phyloP scores from a whole-genome alignment of 2,329 filamentous ascomycete species.

The Aspergillus latus region DNA sequence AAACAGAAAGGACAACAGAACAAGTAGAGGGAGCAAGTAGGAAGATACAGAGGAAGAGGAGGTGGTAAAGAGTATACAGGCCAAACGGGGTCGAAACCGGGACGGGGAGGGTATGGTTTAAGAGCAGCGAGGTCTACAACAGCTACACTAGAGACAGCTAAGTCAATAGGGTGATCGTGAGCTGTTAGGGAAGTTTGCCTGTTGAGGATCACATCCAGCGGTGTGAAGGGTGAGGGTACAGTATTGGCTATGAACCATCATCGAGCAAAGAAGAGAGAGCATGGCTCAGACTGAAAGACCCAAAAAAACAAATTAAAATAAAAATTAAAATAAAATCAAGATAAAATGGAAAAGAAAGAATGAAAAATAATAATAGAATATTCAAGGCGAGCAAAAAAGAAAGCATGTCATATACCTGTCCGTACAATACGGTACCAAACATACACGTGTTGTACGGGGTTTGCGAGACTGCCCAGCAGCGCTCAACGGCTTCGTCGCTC shows the following conservation, averaged over 20 bases:
- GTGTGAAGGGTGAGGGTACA: conserved; percentile 5
- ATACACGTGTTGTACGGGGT: background rate
- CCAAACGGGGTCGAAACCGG: conserved; percentile 5
- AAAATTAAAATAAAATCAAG: conserved; percentile 10
- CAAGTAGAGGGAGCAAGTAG: background rate
- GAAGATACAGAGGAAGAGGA: background rate
- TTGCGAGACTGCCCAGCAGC: background rate
- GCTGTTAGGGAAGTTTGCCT: conserved; percentile 7
- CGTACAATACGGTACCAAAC: conserved; percentile 9
- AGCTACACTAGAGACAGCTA: conserved; percentile 6
- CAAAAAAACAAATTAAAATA: conserved; percentile 5
- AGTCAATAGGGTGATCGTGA: conserved; percentile 7
- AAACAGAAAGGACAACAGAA: background rate
- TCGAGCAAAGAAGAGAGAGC: background rate
- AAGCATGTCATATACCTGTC: conserved; percentile 5
- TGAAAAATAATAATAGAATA: background rate
- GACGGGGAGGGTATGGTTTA: conserved; percentile 11
- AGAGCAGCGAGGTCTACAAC: background rate
- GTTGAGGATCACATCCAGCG: conserved; percentile 8
- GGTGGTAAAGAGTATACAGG: conserved; percentile 1
- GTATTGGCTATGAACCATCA: conserved; percentile 9
- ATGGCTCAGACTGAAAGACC: conserved; percentile 3
- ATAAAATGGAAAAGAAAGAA: conserved; percentile 18
- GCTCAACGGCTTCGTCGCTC: background rate
- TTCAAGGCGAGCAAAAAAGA: conserved; percentile 2